These are phyloP conservation scores for Phanerochaete sordida DNA, from an alignment of 768 basidiomycete species.

Conservation along the genomic window DNA sequence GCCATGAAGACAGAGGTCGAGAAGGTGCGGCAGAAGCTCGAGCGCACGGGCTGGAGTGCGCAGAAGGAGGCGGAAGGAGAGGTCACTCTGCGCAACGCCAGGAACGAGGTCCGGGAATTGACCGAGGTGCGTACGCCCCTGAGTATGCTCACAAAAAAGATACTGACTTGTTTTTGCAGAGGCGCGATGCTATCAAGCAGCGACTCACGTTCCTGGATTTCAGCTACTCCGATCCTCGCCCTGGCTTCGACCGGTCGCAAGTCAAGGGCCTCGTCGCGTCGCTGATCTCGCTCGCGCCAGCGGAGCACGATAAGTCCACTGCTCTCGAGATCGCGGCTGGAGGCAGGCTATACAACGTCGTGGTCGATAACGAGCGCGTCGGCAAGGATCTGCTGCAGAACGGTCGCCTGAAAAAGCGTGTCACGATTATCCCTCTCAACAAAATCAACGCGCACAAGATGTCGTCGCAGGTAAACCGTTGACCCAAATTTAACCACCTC, in stretches of 20 bases:
- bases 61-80: constrained; percentile 66
- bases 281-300: constrained; percentile 71
- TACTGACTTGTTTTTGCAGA: constrained; percentile 34
- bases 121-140: constrained; percentile 62
- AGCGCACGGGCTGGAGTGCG: constrained; percentile 68
- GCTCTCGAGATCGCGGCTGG: constrained; percentile 94
- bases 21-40: constrained; percentile 47
- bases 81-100: constrained; percentile 46
- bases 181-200: constrained; percentile 64
- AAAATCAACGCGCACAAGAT: constrained; percentile 73
- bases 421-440: constrained; percentile 91
- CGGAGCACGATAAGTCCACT: constrained; percentile 75
- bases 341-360: constrained; percentile 86
- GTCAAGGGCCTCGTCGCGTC: constrained; percentile 92
- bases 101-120: constrained; percentile 49
- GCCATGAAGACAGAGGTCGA: constrained; percentile 56
- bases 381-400: constrained; percentile 83
- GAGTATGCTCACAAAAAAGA: no score
- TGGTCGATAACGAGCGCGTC: constrained; percentile 87
- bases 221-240: constrained; percentile 71
- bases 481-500: neutral
- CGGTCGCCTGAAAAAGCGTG: constrained; percentile 76
- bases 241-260: constrained; percentile 76
- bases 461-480: constrained; percentile 41
- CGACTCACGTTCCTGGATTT: constrained; percentile 75